Evolutionary conservation across 2,329 filamentous ascomycete genomes (phyloP), one percentile per base, ranked within the genome.

Genomic region (Dothistroma septosporum): DNA sequence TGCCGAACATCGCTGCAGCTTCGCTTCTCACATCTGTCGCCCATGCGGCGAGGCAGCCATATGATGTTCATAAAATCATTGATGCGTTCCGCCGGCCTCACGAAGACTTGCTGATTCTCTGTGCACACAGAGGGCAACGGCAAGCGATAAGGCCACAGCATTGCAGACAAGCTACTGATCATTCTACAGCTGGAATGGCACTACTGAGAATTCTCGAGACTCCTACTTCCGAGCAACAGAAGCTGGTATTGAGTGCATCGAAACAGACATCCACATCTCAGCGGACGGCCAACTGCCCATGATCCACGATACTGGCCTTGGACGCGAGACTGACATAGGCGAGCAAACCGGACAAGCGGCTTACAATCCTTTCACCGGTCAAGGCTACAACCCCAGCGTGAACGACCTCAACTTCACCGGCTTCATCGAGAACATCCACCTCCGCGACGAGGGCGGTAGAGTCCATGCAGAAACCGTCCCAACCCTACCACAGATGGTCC

Each of bases 171-270:
- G 41, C 41, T 44, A 9, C 16, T 9, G 41, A n/a, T 8, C 14
- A 5, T n/a, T 4, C 21, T 21, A 24, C 50, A 66, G 60, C 28
- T 66, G 64, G 64, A 66, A 66, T 37, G 63, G 62, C 33, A 66
- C 64, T 2, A 52, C 64, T n/a, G 64, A 66, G 28, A 66, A 66
- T 49, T 65, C 64, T 19, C 48, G 63, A 24, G 62, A 66, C 55
- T 55, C 62, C 22, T 65, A 65, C 59, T 66, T 65, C 44, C 60
- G 64, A 16, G 64, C 64, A 44, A 44, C 41, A 44, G 41, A 19
- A 44, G 41, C 41, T 4, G 41, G 41, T n/a, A 14, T 44, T 32
- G 64, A 66, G 46, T 66, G 64, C 54, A 63, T 66, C 53, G 64
- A 66, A 32, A 61, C 64, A 10, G 64, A 66, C 44, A 62, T 66